Conservation (phyloP, 345 rosid genomes). For the Eucalyptus coolabah region DNA sequence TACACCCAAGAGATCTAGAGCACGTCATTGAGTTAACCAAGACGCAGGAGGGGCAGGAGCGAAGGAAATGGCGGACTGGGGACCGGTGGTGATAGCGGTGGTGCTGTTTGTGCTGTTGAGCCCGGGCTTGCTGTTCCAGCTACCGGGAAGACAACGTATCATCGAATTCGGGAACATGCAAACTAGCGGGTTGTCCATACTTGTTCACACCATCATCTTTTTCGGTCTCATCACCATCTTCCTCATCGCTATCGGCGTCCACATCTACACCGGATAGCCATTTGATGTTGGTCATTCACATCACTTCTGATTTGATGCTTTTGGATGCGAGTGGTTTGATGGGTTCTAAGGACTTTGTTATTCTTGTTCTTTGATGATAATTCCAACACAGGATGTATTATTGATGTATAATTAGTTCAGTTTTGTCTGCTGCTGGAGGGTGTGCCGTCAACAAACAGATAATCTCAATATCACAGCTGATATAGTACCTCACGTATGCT, state of each 20-base stretch:
- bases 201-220: constrained; percentile 68
- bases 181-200: constrained; percentile 61
- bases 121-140: constrained; percentile 78
- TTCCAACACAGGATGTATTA: neutral
- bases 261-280: constrained; percentile 48
- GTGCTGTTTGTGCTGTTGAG: constrained; percentile 69
- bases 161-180: constrained; percentile 72
- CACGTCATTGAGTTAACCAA: neutral
- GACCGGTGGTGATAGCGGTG: constrained; percentile 80
- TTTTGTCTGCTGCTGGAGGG: neutral
- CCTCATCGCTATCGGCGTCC: constrained; percentile 56
- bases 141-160: constrained; percentile 48
- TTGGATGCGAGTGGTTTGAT: neutral
- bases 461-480: neutral
- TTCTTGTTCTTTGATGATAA: neutral
- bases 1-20: neutral
- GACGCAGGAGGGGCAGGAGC: no score
- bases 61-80: constrained; percentile 79
- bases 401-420: neutral
- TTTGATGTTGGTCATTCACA: neutral
- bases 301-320: neutral
- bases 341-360: neutral
- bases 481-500: neutral
- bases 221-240: constrained; percentile 79
- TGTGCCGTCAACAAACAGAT: neutral